Evolutionary conservation across 352 stramenopile genomes (phyloP).

Genomic region (Aphanomyces cochlioides): DNA sequence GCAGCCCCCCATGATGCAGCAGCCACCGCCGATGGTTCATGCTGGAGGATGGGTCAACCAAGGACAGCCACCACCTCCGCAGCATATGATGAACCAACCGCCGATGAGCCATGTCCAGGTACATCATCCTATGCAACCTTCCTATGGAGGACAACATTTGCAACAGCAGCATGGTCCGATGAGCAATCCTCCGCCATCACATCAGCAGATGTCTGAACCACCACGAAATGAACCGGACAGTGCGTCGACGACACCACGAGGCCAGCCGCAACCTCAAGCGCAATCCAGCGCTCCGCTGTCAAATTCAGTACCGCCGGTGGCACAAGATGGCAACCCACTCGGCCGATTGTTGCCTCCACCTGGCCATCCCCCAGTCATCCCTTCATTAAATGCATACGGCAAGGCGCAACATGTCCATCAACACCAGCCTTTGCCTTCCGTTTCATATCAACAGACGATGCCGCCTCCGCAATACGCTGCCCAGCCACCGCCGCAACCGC

Average conservation of each 20-base stretch:
- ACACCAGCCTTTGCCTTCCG: conserved; percentile 4
- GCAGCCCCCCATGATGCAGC: not conserved
- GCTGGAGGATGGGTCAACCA: not conserved
- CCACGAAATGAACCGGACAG: not conserved
- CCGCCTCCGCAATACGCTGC: conserved; percentile 5
- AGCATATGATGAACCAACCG: conserved; percentile 13
- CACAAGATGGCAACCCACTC: not conserved
- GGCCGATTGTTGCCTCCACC: conserved; percentile 20
- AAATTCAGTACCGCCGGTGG: not conserved
- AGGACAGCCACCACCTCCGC: not conserved
- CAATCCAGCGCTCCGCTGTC: not conserved
- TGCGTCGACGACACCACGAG: no score
- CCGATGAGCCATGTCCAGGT: not conserved
- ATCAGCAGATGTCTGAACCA: not conserved
- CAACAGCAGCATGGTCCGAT: not conserved
- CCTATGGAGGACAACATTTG: not conserved
- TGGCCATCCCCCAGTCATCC: conserved; percentile 7
- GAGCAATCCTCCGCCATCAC: not conserved
- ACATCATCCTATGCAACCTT: not conserved
- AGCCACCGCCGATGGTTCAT: not conserved
- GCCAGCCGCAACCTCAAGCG: not conserved
- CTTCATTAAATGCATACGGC: conserved; percentile 15
- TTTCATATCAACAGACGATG: conserved; percentile 13
- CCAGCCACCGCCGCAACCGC: not conserved
- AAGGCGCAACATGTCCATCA: not conserved